Evolutionary conservation across 495 filamentous ascomycete species (phyloP).

Genomic region (Penicillium pancosmium): DNA sequence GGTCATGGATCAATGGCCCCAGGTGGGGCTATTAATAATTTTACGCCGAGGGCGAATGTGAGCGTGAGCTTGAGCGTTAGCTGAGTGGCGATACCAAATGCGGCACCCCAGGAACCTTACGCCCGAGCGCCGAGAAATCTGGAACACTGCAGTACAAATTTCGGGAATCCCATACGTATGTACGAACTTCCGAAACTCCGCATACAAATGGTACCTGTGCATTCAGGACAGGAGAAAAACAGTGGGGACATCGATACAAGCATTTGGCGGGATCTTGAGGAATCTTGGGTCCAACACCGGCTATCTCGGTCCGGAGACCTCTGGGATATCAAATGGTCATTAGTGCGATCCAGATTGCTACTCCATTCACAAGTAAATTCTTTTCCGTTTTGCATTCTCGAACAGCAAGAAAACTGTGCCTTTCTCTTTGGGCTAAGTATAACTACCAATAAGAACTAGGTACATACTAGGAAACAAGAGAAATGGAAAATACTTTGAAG

Average conservation of each 20-base stretch:
- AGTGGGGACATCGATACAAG: slow-evolving; percentile 4
- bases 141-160: neutral
- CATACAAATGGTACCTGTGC: neutral
- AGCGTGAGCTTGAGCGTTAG: neutral
- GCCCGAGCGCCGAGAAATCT: neutral
- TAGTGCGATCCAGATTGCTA: too few relatives aligned
- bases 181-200: neutral
- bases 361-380: too few relatives aligned
- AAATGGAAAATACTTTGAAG: too few relatives aligned
- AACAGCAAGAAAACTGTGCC: neutral
- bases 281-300: slow-evolving; percentile 11
- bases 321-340: too few relatives aligned
- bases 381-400: too few relatives aligned
- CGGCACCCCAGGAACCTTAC: neutral
- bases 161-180: neutral
- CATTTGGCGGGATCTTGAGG: slow-evolving; percentile 10
- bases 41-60: neutral
- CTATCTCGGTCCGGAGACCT: neutral
- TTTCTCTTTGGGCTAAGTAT: too few relatives aligned
- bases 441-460: too few relatives aligned
- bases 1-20: slow-evolving; percentile 2
- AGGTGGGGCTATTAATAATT: slow-evolving; percentile 7
- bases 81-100: neutral
- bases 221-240: neutral
- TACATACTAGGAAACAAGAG: too few relatives aligned